Percentiles rank a stretch among this genome's conserved stretches.
Evolutionary conservation across 305 asterid genomes (phyloP).

Genomic region (Fraxinus greggii): DNA sequence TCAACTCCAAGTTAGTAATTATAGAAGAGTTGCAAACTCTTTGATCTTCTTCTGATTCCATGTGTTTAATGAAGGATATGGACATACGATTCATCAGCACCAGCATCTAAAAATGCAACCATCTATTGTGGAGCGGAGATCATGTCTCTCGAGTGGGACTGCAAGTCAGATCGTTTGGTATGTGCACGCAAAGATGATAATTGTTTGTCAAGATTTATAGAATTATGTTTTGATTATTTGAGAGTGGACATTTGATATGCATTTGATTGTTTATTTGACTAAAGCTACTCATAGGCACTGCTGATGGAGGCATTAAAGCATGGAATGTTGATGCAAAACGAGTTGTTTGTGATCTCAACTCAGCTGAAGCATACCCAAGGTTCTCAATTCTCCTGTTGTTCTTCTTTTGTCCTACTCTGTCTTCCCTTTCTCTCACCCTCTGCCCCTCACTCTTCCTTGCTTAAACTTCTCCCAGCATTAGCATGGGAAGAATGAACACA

Average conservation of each 20-base stretch:
- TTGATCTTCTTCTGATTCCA: slow-evolving; percentile 20
- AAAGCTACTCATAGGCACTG: slow-evolving; percentile 98
- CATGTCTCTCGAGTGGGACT: slow-evolving; percentile 98
- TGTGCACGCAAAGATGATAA: slow-evolving; percentile 22
- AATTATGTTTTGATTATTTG: slow-evolving; percentile 22
- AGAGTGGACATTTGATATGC: slow-evolving; percentile 34
- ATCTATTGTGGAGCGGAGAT: slow-evolving; percentile 95
- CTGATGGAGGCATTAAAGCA: slow-evolving; percentile 96
- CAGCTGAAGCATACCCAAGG: slow-evolving; percentile 79
- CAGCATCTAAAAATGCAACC: slow-evolving; percentile 93
- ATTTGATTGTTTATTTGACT: slow-evolving; percentile 40
- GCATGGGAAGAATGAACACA: slow-evolving; percentile 5
- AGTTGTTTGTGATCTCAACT: slow-evolving; percentile 88
- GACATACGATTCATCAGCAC: slow-evolving; percentile 80
- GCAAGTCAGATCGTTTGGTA: slow-evolving; percentile 97
- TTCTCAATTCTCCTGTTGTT: slow-evolving; percentile 34
- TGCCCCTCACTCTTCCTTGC: slow-evolving; percentile 20
- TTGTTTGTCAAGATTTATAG: slow-evolving; percentile 12
- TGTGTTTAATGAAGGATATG: slow-evolving; percentile 70
- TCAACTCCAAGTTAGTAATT: background rate
- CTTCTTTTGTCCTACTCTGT: slow-evolving; percentile 9
- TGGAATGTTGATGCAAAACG: slow-evolving; percentile 98
- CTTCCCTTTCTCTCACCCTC: background rate
- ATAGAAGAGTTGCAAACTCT: background rate
- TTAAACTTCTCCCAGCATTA: slow-evolving; percentile 6